These are phyloP conservation scores for Lipomyces kockii DNA, from an alignment of 805 yeast genomes.

Conservation along the genomic window DNA sequence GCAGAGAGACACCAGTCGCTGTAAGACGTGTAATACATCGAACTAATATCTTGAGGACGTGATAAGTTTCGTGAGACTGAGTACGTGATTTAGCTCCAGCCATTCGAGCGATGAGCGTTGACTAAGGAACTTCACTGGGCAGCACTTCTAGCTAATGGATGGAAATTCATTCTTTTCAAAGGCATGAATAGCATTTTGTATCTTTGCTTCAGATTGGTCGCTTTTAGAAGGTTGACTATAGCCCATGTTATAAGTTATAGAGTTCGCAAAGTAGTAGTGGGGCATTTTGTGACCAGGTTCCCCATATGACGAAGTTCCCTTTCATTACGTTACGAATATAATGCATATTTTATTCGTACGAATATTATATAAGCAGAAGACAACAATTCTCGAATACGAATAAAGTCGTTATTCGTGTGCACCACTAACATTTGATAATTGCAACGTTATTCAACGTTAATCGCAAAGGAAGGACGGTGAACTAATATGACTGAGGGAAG, in stretches of 20 bases:
- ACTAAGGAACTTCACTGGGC: background rate
- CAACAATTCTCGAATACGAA: too few relatives aligned
- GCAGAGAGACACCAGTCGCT: too few relatives aligned
- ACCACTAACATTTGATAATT: too few relatives aligned
- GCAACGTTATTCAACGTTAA: too few relatives aligned
- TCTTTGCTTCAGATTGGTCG: background rate
- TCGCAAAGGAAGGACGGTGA: too few relatives aligned
- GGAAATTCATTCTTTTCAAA: slow-evolving; percentile 1
- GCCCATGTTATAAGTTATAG: slow-evolving; percentile 1
- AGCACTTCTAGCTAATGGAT: background rate
- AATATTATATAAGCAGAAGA: too few relatives aligned
- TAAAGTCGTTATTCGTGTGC: too few relatives aligned
- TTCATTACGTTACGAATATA: too few relatives aligned
- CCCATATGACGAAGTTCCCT: background rate
- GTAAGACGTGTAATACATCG: too few relatives aligned
- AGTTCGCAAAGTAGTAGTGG: slow-evolving; percentile 4
- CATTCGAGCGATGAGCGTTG: background rate
- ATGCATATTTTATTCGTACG: too few relatives aligned
- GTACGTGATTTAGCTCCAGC: background rate
- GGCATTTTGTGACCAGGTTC: background rate
- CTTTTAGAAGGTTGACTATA: background rate
- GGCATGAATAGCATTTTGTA: background rate
- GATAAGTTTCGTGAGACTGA: background rate
- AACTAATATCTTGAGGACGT: too few relatives aligned
- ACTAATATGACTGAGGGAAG: too few relatives aligned